These are phyloP conservation scores for Adansonia rubrostipa DNA, from an alignment of 441 rosid genomes.

Conservation along the genomic window DNA sequence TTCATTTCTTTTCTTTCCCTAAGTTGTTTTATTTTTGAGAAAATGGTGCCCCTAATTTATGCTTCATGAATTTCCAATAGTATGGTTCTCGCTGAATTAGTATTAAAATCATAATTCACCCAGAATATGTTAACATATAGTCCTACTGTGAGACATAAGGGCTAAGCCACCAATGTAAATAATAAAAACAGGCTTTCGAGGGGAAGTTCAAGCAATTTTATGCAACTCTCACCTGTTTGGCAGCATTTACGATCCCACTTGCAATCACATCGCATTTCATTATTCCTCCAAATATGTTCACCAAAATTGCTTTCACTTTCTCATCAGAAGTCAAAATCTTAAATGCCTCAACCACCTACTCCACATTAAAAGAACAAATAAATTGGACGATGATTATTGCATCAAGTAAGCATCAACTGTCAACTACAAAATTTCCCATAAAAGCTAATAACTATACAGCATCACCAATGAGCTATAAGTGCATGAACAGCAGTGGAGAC, in stretches of 20 bases:
- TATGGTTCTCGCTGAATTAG: no score
- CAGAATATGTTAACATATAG: background rate
- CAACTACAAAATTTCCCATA: background rate
- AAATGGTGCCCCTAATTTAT: no score
- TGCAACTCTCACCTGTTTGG: conserved; percentile 65
- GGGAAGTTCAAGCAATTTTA: background rate
- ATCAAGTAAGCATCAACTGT: background rate
- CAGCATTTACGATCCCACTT: conserved; percentile 95
- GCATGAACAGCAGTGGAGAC: background rate
- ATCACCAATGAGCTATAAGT: background rate
- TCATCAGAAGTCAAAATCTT: conserved; percentile 94
- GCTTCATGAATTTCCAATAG: no score
- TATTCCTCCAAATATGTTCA: conserved; percentile 94
- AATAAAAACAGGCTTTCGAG: background rate
- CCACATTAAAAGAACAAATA: conserved; percentile 12
- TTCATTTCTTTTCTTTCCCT: no score
- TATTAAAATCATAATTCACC: no score
- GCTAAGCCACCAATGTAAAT: background rate
- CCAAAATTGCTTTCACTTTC: conserved; percentile 94
- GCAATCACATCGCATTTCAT: conserved; percentile 98
- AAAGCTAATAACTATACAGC: background rate
- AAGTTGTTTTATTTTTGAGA: no score
- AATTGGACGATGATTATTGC: background rate
- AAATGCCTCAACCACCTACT: conserved; percentile 94
- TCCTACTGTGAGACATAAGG: background rate